These are phyloP conservation scores for Bromus sterilis DNA, from an alignment of 176 grass and related monocot genomes.

Conservation along the genomic window DNA sequence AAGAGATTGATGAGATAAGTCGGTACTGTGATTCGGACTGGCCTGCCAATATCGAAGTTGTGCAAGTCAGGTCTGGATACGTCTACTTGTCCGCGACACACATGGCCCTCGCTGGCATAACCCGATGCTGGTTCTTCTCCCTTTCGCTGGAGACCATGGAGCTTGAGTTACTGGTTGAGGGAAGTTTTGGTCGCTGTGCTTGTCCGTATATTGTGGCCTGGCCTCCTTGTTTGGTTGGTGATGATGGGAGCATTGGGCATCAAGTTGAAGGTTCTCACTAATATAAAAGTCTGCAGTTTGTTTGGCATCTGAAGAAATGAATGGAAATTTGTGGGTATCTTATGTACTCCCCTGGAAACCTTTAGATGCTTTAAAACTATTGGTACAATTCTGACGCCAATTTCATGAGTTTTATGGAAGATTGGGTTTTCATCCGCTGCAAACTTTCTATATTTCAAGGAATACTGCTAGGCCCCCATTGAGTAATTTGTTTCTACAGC, in stretches of 20 bases:
- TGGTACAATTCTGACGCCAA: not conserved
- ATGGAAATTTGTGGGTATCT: not conserved
- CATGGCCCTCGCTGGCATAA: not conserved
- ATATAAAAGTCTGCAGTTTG: not conserved
- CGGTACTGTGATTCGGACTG: too few relatives aligned
- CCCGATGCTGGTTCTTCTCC: not conserved
- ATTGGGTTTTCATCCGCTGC: not conserved
- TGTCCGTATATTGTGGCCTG: not conserved
- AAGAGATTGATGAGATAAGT: not conserved
- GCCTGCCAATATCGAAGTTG: too few relatives aligned
- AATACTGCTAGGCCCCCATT: too few relatives aligned
- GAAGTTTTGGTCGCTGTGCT: not conserved
- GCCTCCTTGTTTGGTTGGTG: not conserved
- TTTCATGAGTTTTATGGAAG: not conserved
- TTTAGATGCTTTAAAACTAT: not conserved
- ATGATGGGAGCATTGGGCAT: not conserved
- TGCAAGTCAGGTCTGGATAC: not conserved
- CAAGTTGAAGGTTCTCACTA: not conserved
- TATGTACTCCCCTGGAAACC: not conserved
- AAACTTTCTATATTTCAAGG: too few relatives aligned
- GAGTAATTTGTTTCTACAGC: too few relatives aligned
- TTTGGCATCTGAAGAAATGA: not conserved
- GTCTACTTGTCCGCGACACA: not conserved
- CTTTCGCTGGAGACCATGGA: not conserved
- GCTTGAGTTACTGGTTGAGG: not conserved